Base-by-base conservation (phyloP, 1,284 basidiomycete species). In the Wolfiporia cocos region DNA sequence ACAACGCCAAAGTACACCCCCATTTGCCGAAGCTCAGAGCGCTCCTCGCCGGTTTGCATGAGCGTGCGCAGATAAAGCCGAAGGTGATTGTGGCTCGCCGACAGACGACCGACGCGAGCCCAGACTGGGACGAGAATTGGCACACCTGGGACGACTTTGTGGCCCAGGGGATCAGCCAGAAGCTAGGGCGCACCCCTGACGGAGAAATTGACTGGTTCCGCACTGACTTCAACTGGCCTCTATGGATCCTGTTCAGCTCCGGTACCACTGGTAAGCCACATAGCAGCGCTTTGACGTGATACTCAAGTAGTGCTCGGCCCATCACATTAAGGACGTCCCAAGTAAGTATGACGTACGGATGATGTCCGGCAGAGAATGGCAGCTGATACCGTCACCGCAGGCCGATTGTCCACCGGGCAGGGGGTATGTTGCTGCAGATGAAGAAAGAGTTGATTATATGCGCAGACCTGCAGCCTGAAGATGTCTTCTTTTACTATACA, bases 181-280 rank as follows among this genome's bases (percentile, higher is more conserved):
- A 69, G 47, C 64, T 78, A 9, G 80, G 78, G 38, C 65, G 70
- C 29, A 64, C 66, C 23, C 39, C 56, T 23, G 59, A 67, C 34
- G 79, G 76, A 43, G 78, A 78, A 61, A 78, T 81, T 49, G 57
- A 68, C 49, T 82, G 76, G 77, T 53, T 62, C 46, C 70, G 82
- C 44, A 68, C 77, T 29, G 69, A 74, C 26, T 93, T 92, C 63
- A 81, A 92, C 62, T 76, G 81, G 56, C 89, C 90, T 4, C 71
- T 92, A 21, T 93, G 90, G 90, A 88, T 92, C 48, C 71, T 93
- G 24, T 93, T 92, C 66, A 89, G 84, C 43, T 87, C 72, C 42
- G 90, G 89, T 9, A 92, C 90, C 7, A 93, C 90, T 32, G 88
- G 88, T 68, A 52, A n/a, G n/a, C n/a, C n/a, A n/a, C n/a, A n/a